phyloP scores from a whole-genome alignment of 2,329 filamentous ascomycete genomes.

The Sclerotinia sclerotiorum region DNA sequence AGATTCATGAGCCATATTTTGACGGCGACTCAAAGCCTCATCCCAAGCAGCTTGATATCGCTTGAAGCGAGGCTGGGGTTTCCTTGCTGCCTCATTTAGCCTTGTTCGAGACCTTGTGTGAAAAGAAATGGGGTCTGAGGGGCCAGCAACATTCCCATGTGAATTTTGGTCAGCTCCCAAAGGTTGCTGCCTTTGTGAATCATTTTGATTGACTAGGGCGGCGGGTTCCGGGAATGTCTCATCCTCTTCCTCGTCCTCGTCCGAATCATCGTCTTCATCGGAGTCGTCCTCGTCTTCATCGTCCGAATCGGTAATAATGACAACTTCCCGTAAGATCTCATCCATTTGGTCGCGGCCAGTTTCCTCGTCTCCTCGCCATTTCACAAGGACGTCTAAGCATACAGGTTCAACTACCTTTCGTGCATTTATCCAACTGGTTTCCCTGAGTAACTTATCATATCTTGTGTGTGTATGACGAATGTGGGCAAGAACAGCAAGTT shows the following conservation, averaged over 20 bases:
- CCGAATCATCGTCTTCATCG: conserved; percentile 26
- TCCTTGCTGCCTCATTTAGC: conserved; percentile 21
- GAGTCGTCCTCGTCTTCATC: conserved; percentile 29
- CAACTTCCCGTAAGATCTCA: conserved; percentile 64
- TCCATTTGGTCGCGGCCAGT: conserved; percentile 66
- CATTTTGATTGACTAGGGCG: conserved; percentile 26
- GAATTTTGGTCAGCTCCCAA: not conserved
- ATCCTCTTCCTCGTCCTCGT: conserved; percentile 30
- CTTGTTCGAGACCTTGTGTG: conserved; percentile 13
- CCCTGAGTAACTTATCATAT: conserved; percentile 60
- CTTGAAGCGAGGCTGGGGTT: conserved; percentile 38
- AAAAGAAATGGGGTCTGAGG: conserved; percentile 1
- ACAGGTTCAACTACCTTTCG: conserved; percentile 60
- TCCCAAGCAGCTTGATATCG: conserved; percentile 42
- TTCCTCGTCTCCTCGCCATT: conserved; percentile 71
- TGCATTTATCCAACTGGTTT: conserved; percentile 59
- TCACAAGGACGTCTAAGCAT: conserved; percentile 65
- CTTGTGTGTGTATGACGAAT: conserved; percentile 66
- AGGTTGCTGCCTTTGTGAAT: conserved; percentile 15
- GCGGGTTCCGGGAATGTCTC: conserved; percentile 27
- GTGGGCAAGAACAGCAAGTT: conserved; percentile 64
- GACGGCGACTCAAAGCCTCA: conserved; percentile 37
- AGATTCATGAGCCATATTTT: conserved; percentile 20
- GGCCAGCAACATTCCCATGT: not conserved
- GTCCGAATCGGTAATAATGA: conserved; percentile 54